Evolutionary conservation across 306 rosid species (phyloP).

Genomic region (Acmispon strigosus): DNA sequence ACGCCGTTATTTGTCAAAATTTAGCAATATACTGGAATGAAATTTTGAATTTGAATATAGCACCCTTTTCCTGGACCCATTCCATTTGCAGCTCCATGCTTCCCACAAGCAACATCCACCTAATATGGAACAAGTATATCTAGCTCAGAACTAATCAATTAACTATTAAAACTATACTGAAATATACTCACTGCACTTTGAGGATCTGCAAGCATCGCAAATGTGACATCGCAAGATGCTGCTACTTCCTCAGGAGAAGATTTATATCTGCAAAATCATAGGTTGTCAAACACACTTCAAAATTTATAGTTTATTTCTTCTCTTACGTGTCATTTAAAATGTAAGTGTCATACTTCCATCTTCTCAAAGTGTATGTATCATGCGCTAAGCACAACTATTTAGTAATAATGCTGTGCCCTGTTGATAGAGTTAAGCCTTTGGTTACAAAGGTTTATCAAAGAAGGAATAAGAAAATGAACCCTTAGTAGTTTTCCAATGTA

Average conservation of each 20-base stretch:
- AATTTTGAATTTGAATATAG: slow-evolving; percentile 3
- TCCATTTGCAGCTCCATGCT: slow-evolving; percentile 75
- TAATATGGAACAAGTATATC: slow-evolving; percentile 23
- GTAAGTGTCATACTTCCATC: not conserved
- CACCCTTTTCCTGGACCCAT: slow-evolving; percentile 92
- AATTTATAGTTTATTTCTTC: not conserved
- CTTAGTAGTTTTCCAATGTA: no score
- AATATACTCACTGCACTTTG: slow-evolving; percentile 81
- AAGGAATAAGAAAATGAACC: no score
- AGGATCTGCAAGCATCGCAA: slow-evolving; percentile 99
- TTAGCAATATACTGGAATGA: not conserved
- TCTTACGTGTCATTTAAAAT: not conserved
- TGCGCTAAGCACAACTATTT: not conserved
- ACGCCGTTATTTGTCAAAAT: not conserved
- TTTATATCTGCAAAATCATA: slow-evolving; percentile 55
- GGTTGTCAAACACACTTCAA: not conserved
- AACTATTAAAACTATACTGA: not conserved
- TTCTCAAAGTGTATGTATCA: no score
- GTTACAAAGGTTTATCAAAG: no score
- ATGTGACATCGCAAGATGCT: slow-evolving; percentile 88
- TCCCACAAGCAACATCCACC: slow-evolving; percentile 84
- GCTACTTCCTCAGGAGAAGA: slow-evolving; percentile 83
- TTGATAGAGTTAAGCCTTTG: no score
- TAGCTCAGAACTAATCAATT: not conserved
- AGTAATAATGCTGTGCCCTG: not conserved